Conservation (phyloP, 2,329 filamentous ascomycete species). For the Oidium heveae region DNA sequence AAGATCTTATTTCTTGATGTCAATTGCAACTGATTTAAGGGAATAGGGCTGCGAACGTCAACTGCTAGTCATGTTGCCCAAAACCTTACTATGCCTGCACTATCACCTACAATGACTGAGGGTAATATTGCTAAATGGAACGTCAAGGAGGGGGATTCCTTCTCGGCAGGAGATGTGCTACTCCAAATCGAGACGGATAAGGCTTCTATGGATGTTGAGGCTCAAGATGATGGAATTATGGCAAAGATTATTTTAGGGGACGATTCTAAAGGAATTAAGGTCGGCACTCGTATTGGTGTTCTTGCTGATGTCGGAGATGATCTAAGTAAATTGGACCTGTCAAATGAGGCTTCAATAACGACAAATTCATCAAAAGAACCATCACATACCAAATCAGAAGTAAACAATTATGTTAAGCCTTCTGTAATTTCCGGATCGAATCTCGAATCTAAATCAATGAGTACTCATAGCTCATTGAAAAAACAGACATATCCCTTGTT, state of each 20-base stretch:
- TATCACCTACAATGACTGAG: slow-evolving; percentile 85
- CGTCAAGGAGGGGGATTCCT: slow-evolving; percentile 67
- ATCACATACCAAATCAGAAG: slow-evolving; percentile 9
- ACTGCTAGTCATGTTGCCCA: slow-evolving; percentile 43
- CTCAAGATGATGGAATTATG: slow-evolving; percentile 67
- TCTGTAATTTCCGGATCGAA: slow-evolving; percentile 3
- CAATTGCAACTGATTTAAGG: no score
- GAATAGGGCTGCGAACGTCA: slow-evolving; percentile 36
- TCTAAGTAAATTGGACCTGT: slow-evolving; percentile 46
- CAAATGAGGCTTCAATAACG: slow-evolving; percentile 46
- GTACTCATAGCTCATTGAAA: no score
- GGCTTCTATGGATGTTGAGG: slow-evolving; percentile 85
- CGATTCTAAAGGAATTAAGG: slow-evolving; percentile 51
- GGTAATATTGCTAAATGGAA: slow-evolving; percentile 70
- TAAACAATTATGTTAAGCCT: slow-evolving; percentile 6
- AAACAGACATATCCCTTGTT: slow-evolving; percentile 49
- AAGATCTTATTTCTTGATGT: no score
- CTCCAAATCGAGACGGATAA: slow-evolving; percentile 89
- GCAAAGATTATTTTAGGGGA: slow-evolving; percentile 57
- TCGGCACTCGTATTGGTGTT: slow-evolving; percentile 61
- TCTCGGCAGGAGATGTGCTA: slow-evolving; percentile 60
- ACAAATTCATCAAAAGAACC: slow-evolving; percentile 17
- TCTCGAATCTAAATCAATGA: slow-evolving; percentile 15
- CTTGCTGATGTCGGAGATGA: slow-evolving; percentile 65
- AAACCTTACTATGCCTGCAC: slow-evolving; percentile 75